Evolutionary conservation across 2,329 filamentous ascomycete species (phyloP).

Genomic region (Arthrobotrys sphaeroides): DNA sequence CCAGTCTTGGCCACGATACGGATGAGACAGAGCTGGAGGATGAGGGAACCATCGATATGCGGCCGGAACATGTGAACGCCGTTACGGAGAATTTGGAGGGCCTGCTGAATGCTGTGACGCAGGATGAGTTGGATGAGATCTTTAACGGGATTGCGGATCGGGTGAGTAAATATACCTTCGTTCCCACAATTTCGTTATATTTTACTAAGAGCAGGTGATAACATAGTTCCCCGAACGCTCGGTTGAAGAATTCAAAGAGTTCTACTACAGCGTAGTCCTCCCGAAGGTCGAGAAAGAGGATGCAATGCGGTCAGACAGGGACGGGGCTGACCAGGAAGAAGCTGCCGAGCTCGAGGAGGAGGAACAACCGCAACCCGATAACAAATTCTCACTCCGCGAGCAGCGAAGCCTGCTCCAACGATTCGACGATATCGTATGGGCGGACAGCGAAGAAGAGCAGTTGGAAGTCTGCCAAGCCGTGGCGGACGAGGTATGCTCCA

Average conservation of each 20-base stretch:
- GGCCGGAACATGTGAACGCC: constrained; percentile 6
- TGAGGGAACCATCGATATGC: background rate
- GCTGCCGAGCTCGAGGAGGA: background rate
- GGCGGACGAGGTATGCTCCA: constrained; percentile 15
- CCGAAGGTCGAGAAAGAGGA: background rate
- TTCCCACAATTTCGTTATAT: too few relatives aligned
- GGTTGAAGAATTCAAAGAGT: constrained; percentile 4
- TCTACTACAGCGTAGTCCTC: constrained; percentile 13
- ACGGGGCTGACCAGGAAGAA: background rate
- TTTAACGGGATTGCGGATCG: constrained; percentile 14
- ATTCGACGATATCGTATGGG: constrained; percentile 23
- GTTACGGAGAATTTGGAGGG: background rate
- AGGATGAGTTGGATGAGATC: background rate
- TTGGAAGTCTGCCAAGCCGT: constrained; percentile 29
- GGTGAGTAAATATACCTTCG: background rate
- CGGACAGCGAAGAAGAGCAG: constrained; percentile 19
- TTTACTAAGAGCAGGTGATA: background rate
- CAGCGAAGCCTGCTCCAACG: constrained; percentile 14
- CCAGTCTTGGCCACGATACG: background rate
- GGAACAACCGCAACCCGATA: background rate
- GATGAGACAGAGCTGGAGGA: background rate
- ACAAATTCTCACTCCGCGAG: constrained; percentile 9
- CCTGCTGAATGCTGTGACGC: background rate
- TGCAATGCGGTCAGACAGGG: background rate
- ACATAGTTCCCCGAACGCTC: constrained; percentile 18